Evolutionary conservation across 2,329 filamentous ascomycete species (phyloP), one percentile per base, ranked within the genome.

Genomic region (Talaromyces sp.): DNA sequence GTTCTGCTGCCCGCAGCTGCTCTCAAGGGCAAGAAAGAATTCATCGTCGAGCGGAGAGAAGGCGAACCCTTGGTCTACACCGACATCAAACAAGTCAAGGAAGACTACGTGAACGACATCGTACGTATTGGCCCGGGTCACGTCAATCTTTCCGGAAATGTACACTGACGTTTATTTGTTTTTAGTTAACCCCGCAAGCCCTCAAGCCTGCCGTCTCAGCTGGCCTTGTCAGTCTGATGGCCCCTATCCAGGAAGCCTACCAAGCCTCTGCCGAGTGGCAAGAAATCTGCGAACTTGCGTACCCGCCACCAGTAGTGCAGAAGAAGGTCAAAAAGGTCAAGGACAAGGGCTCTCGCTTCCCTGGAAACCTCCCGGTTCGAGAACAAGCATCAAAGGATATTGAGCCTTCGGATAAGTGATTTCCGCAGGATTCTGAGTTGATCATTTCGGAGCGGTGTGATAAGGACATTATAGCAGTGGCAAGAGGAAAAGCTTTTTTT

Each of bases 161-260:
- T 19, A 24, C 27, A 63, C 59, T 64, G 61, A 65, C 53, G 7
- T 58, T 2, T 58, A 9, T 56, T 21, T 24, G 1, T 29, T 14
- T 58, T 31, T 65, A 87, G 83, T 83, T 96, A 63, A 91, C 89
- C 1, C 95, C 95, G 0, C 93, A 97, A 79, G 78, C 89, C 13
- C 81, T 98, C 57, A 98, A 99, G 80, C 84, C 88, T n/a, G 91
- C 90, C 11, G 86, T 96, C 6, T 84, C 89, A 5, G 82, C 86
- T 57, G 90, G 86, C 10, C 82, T 99, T 21, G 86, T 86, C 66
- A 81, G 84, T 43, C 83, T 98, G 13, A 81, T 96, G 60, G 85
- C 82, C 2, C 91, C 93, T 1, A 93, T 99, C 62, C 87, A 88
- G 65, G 82, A 80, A 3, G 88, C 87, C 6, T 98, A 86, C 78